Conservation (phyloP, 2,329 filamentous ascomycete species). For the Penicillium sp. region DNA sequence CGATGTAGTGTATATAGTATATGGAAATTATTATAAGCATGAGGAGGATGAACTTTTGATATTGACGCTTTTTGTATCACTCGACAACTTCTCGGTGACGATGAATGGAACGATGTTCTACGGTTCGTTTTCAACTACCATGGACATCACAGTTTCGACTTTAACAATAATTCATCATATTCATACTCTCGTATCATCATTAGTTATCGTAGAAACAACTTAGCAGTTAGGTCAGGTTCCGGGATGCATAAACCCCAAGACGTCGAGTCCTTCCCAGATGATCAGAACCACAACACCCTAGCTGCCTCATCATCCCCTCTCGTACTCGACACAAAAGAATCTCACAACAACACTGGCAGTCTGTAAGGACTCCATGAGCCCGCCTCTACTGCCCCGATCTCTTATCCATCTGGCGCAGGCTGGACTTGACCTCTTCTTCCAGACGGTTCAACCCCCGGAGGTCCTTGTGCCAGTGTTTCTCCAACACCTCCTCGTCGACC, state of each 20-base stretch:
- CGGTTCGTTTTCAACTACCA: background rate
- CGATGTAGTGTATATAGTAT: background rate
- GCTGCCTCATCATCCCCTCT: background rate
- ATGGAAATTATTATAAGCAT: no score
- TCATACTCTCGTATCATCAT: background rate
- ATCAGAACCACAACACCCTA: background rate
- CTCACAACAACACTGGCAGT: background rate
- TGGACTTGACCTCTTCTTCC: background rate
- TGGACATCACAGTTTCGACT: background rate
- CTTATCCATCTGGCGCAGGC: background rate
- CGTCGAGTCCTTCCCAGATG: background rate
- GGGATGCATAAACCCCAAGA: background rate
- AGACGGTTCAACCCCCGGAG: background rate
- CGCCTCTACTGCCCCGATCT: background rate
- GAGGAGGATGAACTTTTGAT: no score
- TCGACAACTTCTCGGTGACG: no score
- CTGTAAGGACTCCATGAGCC: background rate
- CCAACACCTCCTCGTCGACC: conserved; percentile 11
- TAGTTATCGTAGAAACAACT: background rate
- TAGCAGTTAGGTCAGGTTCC: background rate
- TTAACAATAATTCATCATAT: background rate
- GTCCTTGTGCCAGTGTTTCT: background rate
- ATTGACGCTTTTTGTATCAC: no score
- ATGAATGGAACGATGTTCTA: background rate
- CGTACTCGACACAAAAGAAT: background rate